Evolutionary conservation across 306 rosid genomes (phyloP).

Genomic region (Canavalia gladiata): DNA sequence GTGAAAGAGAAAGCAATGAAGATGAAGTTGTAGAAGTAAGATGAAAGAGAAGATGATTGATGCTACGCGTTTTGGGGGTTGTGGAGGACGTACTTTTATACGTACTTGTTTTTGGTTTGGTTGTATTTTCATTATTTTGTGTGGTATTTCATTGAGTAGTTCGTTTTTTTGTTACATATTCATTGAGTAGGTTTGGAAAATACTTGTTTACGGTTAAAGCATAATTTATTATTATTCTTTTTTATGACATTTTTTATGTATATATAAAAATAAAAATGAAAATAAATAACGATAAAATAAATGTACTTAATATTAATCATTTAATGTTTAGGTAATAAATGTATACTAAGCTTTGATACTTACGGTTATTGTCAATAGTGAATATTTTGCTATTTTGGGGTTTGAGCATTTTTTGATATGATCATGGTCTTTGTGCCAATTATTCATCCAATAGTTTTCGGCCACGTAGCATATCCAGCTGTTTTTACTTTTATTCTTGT

Average conservation of each 20-base stretch:
- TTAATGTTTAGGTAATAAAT: too few relatives aligned
- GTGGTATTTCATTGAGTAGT: neutral
- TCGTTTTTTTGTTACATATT: too few relatives aligned
- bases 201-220: too few relatives aligned
- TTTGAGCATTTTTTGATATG: neutral
- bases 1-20: neutral
- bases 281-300: too few relatives aligned
- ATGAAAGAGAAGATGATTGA: neutral
- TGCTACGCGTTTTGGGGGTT: conserved; percentile 23
- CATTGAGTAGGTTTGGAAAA: too few relatives aligned
- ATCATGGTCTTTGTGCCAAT: neutral
- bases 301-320: too few relatives aligned
- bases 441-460: neutral
- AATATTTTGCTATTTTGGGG: neutral
- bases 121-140: neutral
- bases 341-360: too few relatives aligned
- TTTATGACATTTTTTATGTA: too few relatives aligned
- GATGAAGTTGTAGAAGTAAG: neutral
- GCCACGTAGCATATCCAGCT: conserved; percentile 39
- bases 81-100: neutral
- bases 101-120: neutral
- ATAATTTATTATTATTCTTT: too few relatives aligned
- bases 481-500: neutral
- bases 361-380: too few relatives aligned
- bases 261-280: too few relatives aligned